A percentile compares a stretch with the other conserved stretches of the same genome.
phyloP scores from a whole-genome alignment of 768 basidiomycete species.

The Sarcodon aspratus region DNA sequence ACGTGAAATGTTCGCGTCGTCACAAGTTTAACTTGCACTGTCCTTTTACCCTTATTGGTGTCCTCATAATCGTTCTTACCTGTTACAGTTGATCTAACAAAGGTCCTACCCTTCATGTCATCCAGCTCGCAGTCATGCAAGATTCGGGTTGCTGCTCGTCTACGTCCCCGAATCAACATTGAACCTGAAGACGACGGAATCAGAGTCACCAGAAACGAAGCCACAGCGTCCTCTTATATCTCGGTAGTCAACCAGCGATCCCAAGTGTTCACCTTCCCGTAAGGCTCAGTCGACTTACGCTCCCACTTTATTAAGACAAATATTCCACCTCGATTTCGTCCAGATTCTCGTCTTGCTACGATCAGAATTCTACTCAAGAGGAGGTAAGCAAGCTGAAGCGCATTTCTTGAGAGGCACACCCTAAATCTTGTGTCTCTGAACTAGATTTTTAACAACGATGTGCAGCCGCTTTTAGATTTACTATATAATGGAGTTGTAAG shows the following conservation, averaged over 20 bases:
- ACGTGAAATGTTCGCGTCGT: background rate
- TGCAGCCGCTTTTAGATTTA: conserved; percentile 67
- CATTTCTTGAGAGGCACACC: no score
- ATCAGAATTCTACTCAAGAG: conserved; percentile 55
- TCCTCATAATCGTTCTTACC: no score
- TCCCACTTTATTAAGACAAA: background rate
- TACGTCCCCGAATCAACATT: conserved; percentile 50
- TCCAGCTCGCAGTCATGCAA: conserved; percentile 22
- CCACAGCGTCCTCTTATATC: conserved; percentile 34
- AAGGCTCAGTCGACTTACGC: conserved; percentile 11
- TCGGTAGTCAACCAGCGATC: conserved; percentile 65
- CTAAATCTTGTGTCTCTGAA: no score
- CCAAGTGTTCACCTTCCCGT: conserved; percentile 77
- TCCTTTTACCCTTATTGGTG: no score
- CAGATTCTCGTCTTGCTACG: conserved; percentile 73
- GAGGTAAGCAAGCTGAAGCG: conserved; percentile 17
- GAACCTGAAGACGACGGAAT: conserved; percentile 56
- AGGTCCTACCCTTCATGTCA: no score
- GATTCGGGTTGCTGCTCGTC: conserved; percentile 62
- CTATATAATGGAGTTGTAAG: conserved; percentile 69
- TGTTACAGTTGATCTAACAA: no score
- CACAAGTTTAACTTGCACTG: no score
- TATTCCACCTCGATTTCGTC: background rate
- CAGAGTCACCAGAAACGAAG: conserved; percentile 30
- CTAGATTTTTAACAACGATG: conserved; percentile 59